phyloP scores from a whole-genome alignment of 2,329 filamentous ascomycete genomes.

The Aspergillus nomiae region DNA sequence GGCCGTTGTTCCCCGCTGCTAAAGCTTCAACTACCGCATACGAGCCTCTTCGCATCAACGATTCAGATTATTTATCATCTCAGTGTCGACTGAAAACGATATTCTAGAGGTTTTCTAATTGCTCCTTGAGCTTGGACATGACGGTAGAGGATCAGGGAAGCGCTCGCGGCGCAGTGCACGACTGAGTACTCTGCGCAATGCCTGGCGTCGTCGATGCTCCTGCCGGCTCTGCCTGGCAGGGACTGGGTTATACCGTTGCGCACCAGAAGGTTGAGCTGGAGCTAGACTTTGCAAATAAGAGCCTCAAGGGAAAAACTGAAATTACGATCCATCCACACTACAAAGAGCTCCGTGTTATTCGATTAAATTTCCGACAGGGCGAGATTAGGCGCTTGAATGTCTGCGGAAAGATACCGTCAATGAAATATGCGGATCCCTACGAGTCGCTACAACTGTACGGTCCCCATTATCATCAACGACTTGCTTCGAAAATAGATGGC shows the following conservation, averaged over 20 bases:
- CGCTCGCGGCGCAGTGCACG: constrained; percentile 41
- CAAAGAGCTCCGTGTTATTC: constrained; percentile 56
- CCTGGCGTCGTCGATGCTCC: constrained; percentile 42
- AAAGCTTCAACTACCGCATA: not conserved
- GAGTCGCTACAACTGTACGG: constrained; percentile 56
- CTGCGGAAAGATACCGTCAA: constrained; percentile 43
- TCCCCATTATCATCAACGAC: constrained; percentile 73
- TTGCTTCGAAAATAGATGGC: constrained; percentile 68
- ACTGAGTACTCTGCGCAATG: constrained; percentile 41
- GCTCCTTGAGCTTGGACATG: constrained; percentile 38
- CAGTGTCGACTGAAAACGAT: not conserved
- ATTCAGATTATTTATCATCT: not conserved
- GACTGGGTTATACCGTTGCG: constrained; percentile 60
- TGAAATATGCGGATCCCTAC: constrained; percentile 46
- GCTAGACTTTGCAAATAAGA: constrained; percentile 77
- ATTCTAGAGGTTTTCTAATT: constrained; percentile 1
- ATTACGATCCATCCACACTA: constrained; percentile 72
- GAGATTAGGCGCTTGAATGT: constrained; percentile 55
- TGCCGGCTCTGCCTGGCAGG: constrained; percentile 30
- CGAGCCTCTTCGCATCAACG: not conserved
- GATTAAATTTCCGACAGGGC: constrained; percentile 65
- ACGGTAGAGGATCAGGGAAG: constrained; percentile 37
- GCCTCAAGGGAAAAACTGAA: constrained; percentile 75
- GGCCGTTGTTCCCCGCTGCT: constrained; percentile 2
- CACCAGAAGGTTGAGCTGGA: constrained; percentile 90